Percentiles rank a stretch among this genome's conserved stretches.
phyloP scores from a whole-genome alignment of 1,284 basidiomycete genomes.

The Stereum hirsutum region DNA sequence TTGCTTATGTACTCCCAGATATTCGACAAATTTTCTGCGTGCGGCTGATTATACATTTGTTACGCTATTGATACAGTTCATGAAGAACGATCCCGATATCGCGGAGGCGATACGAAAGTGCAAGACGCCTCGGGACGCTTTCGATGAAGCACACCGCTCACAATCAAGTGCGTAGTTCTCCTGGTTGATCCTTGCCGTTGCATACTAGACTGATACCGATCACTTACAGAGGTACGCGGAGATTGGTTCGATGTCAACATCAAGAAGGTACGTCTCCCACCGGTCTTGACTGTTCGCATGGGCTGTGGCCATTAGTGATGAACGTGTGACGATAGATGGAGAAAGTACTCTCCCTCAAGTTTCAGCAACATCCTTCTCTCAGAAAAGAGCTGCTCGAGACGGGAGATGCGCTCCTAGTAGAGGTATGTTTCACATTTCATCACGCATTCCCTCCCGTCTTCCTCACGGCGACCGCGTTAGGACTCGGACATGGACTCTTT shows the following conservation, averaged over 20 bases:
- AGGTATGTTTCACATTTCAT: slow-evolving; percentile 10
- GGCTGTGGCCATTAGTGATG: background rate
- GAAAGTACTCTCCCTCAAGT: slow-evolving; percentile 17
- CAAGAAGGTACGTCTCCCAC: slow-evolving; percentile 6
- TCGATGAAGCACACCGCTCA: slow-evolving; percentile 24
- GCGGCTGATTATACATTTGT: no score
- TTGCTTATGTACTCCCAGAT: background rate
- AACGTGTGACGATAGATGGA: slow-evolving; percentile 10
- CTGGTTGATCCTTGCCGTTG: no score
- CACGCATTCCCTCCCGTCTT: no score
- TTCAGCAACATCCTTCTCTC: slow-evolving; percentile 17
- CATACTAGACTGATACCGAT: no score
- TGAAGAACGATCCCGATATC: slow-evolving; percentile 20
- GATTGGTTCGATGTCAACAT: slow-evolving; percentile 24
- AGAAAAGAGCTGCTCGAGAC: slow-evolving; percentile 11
- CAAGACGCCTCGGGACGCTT: slow-evolving; percentile 20
- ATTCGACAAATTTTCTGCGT: slow-evolving; percentile 3
- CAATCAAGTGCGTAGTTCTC: no score
- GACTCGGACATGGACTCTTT: slow-evolving; percentile 9
- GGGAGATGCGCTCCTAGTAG: slow-evolving; percentile 11
- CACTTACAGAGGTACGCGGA: slow-evolving; percentile 17
- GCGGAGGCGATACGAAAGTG: slow-evolving; percentile 23
- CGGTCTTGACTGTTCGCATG: background rate
- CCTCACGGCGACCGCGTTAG: background rate
- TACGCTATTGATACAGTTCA: slow-evolving; percentile 17